Conservation (phyloP, 345 rosid species). For the Reutealis trisperma region DNA sequence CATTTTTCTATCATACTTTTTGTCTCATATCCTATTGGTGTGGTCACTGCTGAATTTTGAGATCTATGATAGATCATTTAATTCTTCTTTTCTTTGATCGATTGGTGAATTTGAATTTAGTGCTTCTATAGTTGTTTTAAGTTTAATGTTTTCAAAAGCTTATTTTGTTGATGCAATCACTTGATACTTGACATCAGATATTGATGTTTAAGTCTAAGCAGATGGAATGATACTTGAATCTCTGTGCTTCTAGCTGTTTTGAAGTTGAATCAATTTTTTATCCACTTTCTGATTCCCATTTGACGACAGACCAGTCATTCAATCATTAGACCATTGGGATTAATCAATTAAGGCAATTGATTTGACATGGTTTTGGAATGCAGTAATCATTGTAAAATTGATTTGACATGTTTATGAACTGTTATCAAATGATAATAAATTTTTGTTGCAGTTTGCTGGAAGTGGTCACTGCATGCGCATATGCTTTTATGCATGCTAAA, state of each 20-base stretch:
- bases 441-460: conserved; percentile 1
- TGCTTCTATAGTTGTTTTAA: neutral
- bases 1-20: neutral
- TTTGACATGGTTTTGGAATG: neutral
- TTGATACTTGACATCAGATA: neutral
- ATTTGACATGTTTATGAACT: neutral
- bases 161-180: neutral
- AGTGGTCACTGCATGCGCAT: neutral
- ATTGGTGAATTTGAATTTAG: neutral
- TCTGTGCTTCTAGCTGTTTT: neutral
- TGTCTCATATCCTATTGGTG: neutral
- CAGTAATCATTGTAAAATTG: neutral
- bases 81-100: neutral
- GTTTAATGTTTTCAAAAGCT: neutral
- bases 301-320: neutral
- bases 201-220: neutral
- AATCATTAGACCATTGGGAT: neutral
- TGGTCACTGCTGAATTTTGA: neutral
- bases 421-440: neutral
- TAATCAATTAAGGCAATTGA: neutral
- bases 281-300: neutral
- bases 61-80: neutral
- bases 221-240: neutral
- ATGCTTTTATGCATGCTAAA: neutral
- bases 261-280: neutral